Percentiles rank a stretch among this genome's conserved stretches.
phyloP scores from a whole-genome alignment of 176 grass and related monocot genomes.

The Themeda triandra region DNA sequence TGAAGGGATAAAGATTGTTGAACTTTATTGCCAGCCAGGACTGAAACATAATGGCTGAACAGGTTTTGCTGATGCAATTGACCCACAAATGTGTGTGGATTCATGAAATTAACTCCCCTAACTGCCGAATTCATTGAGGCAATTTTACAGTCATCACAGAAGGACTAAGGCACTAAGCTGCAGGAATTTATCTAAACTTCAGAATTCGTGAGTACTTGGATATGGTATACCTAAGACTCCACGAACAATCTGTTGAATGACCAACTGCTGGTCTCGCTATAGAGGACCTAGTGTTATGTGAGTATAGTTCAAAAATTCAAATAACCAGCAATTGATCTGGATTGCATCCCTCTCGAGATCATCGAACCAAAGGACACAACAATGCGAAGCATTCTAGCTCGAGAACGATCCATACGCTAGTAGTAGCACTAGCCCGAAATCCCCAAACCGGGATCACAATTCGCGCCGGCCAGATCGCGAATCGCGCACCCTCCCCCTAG shows the following conservation, averaged over 20 bases:
- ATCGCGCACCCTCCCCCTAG: background rate
- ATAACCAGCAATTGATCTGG: background rate
- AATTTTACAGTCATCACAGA: too few species aligned
- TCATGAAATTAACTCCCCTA: background rate
- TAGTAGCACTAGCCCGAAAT: slow-evolving; percentile 13
- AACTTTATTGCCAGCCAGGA: background rate
- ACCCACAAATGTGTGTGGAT: background rate
- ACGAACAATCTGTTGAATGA: background rate
- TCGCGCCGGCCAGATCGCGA: background rate
- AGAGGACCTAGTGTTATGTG: background rate
- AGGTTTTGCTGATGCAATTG: background rate
- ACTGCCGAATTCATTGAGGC: background rate
- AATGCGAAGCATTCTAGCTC: background rate
- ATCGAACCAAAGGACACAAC: background rate
- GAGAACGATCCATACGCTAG: background rate
- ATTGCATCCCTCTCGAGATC: background rate
- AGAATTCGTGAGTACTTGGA: background rate
- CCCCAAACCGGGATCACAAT: background rate
- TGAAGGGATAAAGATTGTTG: background rate
- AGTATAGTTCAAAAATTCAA: background rate
- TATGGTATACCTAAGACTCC: background rate
- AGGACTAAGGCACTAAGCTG: background rate
- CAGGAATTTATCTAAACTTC: background rate
- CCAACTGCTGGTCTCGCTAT: background rate
- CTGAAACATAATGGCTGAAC: background rate